Evolutionary conservation across 2,329 filamentous ascomycete genomes (phyloP).

Genomic region (Beauveria australis): DNA sequence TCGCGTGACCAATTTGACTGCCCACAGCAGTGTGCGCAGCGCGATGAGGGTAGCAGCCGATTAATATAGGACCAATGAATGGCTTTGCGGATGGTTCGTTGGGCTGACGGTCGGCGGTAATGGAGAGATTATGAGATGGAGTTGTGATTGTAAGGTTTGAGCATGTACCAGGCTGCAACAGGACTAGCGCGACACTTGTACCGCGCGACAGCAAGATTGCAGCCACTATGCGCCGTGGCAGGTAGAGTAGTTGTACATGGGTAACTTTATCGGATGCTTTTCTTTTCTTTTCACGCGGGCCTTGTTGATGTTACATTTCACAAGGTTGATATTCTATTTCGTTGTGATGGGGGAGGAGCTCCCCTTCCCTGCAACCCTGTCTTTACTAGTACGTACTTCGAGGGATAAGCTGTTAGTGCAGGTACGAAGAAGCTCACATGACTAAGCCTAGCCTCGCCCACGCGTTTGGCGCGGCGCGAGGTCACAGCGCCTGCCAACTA

Average conservation of each 20-base stretch:
- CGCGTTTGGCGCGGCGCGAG: not conserved
- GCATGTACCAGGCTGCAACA: conserved; percentile 3
- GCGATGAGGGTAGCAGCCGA: not conserved
- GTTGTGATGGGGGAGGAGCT: not conserved
- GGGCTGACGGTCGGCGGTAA: not conserved
- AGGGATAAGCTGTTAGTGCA: not conserved
- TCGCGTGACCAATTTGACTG: conserved; percentile 3
- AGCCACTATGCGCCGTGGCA: not conserved
- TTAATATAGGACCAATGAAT: not conserved
- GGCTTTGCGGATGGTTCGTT: conserved; percentile 1
- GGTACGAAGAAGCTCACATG: conserved; percentile 1
- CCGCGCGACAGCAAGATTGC: not conserved
- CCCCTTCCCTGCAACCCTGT: not conserved
- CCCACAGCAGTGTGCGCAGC: conserved; percentile 7
- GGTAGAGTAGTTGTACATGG: not conserved
- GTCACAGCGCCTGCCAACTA: not conserved
- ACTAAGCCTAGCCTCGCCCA: not conserved
- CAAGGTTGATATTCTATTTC: not conserved
- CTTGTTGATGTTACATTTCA: not conserved
- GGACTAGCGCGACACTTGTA: conserved; percentile 4
- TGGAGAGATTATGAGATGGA: conserved; percentile 7
- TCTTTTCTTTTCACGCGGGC: too few relatives aligned
- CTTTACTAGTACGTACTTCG: not conserved
- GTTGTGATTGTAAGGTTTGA: conserved; percentile 5
- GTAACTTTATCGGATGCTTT: not conserved